Percentiles rank a stretch among this genome's conserved stretches.
Evolutionary conservation across 139 green algal genomes (phyloP).

Genomic region (Volvox africanus): DNA sequence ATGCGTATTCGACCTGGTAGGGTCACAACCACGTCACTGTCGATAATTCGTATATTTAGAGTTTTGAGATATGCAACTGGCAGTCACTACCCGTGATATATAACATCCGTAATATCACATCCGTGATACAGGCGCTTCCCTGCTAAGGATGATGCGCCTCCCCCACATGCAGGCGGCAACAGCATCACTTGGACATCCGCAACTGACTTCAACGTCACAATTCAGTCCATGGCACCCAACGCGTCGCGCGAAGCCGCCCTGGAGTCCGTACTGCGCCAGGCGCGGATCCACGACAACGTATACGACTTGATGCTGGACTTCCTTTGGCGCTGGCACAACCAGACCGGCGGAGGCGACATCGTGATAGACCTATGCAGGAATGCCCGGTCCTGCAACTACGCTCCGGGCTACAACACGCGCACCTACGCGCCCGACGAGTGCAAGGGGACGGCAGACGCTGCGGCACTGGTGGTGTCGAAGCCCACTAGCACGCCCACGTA

Average conservation of each 20-base stretch:
- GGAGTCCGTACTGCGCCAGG: slow-evolving; percentile 6
- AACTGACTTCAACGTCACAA: not conserved
- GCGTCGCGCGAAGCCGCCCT: slow-evolving; percentile 13
- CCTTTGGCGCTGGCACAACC: slow-evolving; percentile 41
- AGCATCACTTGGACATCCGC: not conserved
- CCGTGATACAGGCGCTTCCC: not conserved
- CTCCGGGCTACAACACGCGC: not conserved
- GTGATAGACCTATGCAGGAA: not conserved
- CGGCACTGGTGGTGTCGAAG: not conserved
- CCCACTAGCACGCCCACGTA: slow-evolving; percentile 19
- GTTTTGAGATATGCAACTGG: no score
- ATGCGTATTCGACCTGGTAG: no score
- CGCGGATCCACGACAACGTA: not conserved
- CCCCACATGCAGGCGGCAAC: not conserved
- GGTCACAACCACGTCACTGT: no score
- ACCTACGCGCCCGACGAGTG: slow-evolving; percentile 6
- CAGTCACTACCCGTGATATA: no score
- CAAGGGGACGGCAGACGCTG: not conserved
- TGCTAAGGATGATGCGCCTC: no score
- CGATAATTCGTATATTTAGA: no score
- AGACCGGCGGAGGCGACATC: slow-evolving; percentile 15
- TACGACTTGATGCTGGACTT: slow-evolving; percentile 25
- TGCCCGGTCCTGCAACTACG: not conserved
- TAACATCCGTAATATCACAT: not conserved
- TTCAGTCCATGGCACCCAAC: not conserved